A percentile compares a stretch with the other conserved stretches of the same genome.
Conservation (phyloP, 768 basidiomycete species). For the Amylocystis lapponica region DNA sequence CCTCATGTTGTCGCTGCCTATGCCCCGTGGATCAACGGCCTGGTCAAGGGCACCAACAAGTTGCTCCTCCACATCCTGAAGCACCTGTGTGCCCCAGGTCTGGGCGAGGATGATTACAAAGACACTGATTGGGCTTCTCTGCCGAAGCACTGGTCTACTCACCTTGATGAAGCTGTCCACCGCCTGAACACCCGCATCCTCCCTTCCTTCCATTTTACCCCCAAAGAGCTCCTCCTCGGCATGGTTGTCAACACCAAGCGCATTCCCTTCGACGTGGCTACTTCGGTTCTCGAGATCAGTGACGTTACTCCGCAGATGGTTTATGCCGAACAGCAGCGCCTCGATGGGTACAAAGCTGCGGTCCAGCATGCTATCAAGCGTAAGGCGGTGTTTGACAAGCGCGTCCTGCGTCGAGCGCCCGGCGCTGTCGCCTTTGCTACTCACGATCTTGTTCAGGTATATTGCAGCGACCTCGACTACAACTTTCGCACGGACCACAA, state of each 20-base stretch:
- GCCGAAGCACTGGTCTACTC: slow-evolving; percentile 26
- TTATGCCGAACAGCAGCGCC: slow-evolving; percentile 25
- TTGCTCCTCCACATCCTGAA: slow-evolving; percentile 23
- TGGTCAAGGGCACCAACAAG: slow-evolving; percentile 30
- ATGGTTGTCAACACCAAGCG: slow-evolving; percentile 23
- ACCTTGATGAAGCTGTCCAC: slow-evolving; percentile 24
- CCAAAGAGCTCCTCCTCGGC: slow-evolving; percentile 29
- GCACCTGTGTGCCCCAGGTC: slow-evolving; percentile 28
- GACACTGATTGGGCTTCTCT: slow-evolving; percentile 14
- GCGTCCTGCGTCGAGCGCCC: slow-evolving; percentile 7
- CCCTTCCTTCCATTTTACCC: slow-evolving; percentile 16
- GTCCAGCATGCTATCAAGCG: slow-evolving; percentile 16
- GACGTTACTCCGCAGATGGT: slow-evolving; percentile 20
- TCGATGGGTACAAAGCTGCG: slow-evolving; percentile 23
- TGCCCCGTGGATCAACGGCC: slow-evolving; percentile 37
- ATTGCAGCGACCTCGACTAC: slow-evolving; percentile 20
- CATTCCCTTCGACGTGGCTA: slow-evolving; percentile 2
- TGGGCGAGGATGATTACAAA: slow-evolving; percentile 21
- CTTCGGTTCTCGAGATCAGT: not conserved
- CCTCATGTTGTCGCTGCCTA: slow-evolving; percentile 26
- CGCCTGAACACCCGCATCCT: slow-evolving; percentile 16
- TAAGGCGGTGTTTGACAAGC: slow-evolving; percentile 20
- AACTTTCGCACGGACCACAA: slow-evolving; percentile 25
- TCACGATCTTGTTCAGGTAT: slow-evolving; percentile 28
- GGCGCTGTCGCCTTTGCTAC: slow-evolving; percentile 21